These are phyloP conservation scores for Penicillium flavigenum DNA, from an alignment of 495 filamentous ascomycete species.

Conservation along the genomic window DNA sequence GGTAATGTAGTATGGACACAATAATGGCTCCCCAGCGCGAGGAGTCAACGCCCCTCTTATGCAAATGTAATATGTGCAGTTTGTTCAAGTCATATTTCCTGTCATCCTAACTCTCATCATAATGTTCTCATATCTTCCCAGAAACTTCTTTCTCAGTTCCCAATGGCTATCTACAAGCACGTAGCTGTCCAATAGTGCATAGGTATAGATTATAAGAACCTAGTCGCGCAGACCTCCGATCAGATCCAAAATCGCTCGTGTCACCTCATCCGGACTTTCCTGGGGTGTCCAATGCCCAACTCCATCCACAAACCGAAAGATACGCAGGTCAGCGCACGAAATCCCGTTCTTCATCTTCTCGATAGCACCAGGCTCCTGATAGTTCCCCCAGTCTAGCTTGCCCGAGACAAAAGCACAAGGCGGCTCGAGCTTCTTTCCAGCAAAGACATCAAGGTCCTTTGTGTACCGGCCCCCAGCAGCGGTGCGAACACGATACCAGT, in stretches of 20 bases:
- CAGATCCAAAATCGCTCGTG: conserved; percentile 50
- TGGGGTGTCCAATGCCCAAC: conserved; percentile 70
- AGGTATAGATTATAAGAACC: neutral
- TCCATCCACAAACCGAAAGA: conserved; percentile 51
- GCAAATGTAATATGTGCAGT: neutral
- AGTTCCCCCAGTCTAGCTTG: conserved; percentile 64
- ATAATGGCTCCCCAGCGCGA: too few relatives aligned
- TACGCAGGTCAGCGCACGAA: conserved; percentile 52
- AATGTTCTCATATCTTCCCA: neutral
- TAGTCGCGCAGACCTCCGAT: conserved; percentile 13
- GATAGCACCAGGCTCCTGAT: conserved; percentile 62
- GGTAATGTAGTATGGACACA: too few relatives aligned
- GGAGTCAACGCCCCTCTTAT: too few relatives aligned
- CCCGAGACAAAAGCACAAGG: conserved; percentile 61
- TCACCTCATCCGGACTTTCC: conserved; percentile 58
- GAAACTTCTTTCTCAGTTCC: neutral
- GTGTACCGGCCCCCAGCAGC: conserved; percentile 40
- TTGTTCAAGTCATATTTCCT: neutral
- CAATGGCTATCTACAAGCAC: neutral
- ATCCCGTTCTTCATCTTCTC: conserved; percentile 51
- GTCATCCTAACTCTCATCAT: neutral
- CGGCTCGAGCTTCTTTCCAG: conserved; percentile 62
- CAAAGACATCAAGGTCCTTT: conserved; percentile 57
- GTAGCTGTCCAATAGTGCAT: neutral
- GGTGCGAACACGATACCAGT: conserved; percentile 66